Base-by-base conservation (phyloP, 305 asterid genomes). In the Fraxinus xanthoxyloides region DNA sequence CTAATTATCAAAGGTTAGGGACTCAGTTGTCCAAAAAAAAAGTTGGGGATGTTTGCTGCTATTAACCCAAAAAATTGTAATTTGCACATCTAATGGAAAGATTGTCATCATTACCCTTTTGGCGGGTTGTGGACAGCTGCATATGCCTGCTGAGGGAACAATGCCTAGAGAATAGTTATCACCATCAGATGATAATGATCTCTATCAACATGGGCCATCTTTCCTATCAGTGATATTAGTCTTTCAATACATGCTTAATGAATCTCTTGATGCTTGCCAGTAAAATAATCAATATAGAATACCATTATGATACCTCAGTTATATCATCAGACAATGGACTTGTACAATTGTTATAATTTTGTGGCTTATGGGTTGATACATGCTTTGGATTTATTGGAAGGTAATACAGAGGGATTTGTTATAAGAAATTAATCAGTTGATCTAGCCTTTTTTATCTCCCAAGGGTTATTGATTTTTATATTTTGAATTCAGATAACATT, bases 401-500 rank as follows among this genome's bases (percentile, higher is more conserved):
- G 31, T 13, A 24, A 73, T 78, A 51, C 75, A 70, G 28, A 65
- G 75, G 21, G 24, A 3, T 9, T 75, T 72, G 7, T 74, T 75
- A 8, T 65, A 73, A 73, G 79, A 75, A 67, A 43, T 72, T 65
- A 51, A 23, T 56, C 40, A 78, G 77, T 67, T 80, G 81, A 24
- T 63, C 75, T 35, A 82, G 82, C 81, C 70, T 12, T 81, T 83
- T 31, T 74, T 56, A 26, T 69, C 43, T 69, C 63, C 54, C 79
- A 63, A 72, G 72, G 31, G 65, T 56, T 75, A 32, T 72, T n/a
- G 23, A 72, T 67, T 40, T 76, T 75, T 24, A 43, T 81, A 69
- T 65, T 59, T 63, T 77, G 51, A 81, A 74, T 72, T 75, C 56
- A 12, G 61, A 80, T 40, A 67, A 78, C 79, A 76, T 75, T 83